Percentiles rank a stretch among this genome's conserved stretches.
phyloP scores from a whole-genome alignment of 176 grass and related monocot genomes.

The Sorghum bicolor region DNA sequence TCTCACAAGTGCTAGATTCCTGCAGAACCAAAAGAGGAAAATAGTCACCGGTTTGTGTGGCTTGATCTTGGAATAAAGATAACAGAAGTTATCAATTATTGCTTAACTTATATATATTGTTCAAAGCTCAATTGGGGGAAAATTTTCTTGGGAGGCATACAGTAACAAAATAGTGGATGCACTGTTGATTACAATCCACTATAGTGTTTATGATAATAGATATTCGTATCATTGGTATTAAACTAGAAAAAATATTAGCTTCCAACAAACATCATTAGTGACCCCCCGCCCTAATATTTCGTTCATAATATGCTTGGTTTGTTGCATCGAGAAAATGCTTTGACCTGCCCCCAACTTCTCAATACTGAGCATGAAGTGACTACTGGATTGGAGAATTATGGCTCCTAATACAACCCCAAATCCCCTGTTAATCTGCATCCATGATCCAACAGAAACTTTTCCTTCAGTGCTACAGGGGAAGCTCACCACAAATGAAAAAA shows the following conservation, averaged over 20 bases:
- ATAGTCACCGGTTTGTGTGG: neutral
- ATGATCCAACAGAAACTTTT: neutral
- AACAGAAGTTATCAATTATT: neutral
- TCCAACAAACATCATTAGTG: neutral
- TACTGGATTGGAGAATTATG: neutral
- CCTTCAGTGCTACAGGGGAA: neutral
- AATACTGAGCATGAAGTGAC: neutral
- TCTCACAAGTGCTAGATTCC: slow-evolving; percentile 88
- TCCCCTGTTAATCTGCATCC: neutral
- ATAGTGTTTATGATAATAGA: neutral
- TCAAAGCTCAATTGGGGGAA: neutral
- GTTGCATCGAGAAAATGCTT: neutral
- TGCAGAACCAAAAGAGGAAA: slow-evolving; percentile 21
- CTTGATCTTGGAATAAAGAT: slow-evolving; percentile 1
- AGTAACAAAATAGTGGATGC: neutral
- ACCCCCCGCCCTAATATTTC: neutral
- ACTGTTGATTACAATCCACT: neutral
- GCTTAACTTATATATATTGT: neutral
- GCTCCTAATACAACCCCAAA: neutral
- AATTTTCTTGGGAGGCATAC: neutral
- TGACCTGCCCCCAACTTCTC: neutral
- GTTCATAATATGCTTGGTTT: neutral
- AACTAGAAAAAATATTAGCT: neutral
- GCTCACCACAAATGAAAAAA: neutral
- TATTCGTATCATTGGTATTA: neutral